Percentiles rank a stretch among this genome's conserved stretches.
phyloP scores from a whole-genome alignment of 169 alveolate species.

The Plasmodium fragile region DNA sequence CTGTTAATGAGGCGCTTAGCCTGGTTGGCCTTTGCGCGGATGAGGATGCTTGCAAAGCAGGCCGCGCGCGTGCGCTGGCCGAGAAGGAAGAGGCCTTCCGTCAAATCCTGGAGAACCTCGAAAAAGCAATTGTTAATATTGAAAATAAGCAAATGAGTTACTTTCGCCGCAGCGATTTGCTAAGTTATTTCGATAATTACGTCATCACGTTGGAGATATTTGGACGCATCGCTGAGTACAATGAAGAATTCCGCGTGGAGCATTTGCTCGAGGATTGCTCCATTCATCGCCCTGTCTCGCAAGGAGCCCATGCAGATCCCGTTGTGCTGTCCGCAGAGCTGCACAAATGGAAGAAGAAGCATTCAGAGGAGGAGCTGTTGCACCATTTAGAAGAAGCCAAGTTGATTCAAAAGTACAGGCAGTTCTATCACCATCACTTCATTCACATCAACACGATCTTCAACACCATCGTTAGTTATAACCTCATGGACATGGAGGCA shows the following conservation, averaged over 20 bases:
- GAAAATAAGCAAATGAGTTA: slow-evolving; percentile 27
- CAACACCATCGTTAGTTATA: slow-evolving; percentile 18
- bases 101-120: not conserved
- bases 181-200: slow-evolving; percentile 22
- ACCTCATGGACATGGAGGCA: slow-evolving; percentile 12
- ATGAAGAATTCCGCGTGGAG: slow-evolving; percentile 14
- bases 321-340: not conserved
- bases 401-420: slow-evolving; percentile 17
- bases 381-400: slow-evolving; percentile 5
- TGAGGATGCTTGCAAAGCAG: not conserved
- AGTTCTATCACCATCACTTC: slow-evolving; percentile 50
- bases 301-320: not conserved
- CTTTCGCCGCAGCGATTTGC: slow-evolving; percentile 18
- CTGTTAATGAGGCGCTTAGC: not conserved
- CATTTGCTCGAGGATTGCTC: not conserved
- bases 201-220: slow-evolving; percentile 20
- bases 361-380: slow-evolving; percentile 16
- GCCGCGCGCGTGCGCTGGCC: not conserved
- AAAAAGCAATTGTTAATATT: slow-evolving; percentile 9
- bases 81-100: not conserved
- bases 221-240: slow-evolving; percentile 3
- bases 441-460: slow-evolving; percentile 36
- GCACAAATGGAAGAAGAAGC: slow-evolving; percentile 11
- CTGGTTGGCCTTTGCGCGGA: not conserved
- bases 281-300: not conserved